Base-by-base conservation (phyloP, 2,329 filamentous ascomycete genomes). In the Penicillium sp. region DNA sequence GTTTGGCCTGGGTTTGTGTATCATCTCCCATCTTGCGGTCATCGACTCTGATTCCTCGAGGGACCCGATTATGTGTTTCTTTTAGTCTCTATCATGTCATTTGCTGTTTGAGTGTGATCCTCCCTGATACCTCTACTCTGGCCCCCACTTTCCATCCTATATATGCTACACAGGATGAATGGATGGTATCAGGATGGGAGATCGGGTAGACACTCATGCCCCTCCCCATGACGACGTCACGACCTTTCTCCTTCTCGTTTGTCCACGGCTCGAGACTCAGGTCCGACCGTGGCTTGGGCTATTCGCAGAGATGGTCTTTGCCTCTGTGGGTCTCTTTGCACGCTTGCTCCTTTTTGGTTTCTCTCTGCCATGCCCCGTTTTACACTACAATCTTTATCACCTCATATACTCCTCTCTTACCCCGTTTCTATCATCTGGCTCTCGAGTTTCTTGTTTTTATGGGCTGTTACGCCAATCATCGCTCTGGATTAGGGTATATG, bases 221-320 rank as follows among this genome's bases (percentile, higher is more conserved):
- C 35, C 28, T 3, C 48, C 49, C 49, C 53, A 65, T 73, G 68
- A 75, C 68, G 73, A 75, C 68, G 68, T 74, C 67, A 75, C 70
- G 73, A 75, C 65, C 59, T 67, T 68, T 66, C 52, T 66, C 62
- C 57, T 68, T 66, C 64, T 70, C 57, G 60, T 68, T 35, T 59
- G 40, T 61, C 55, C 55, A 37, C 56, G 30, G 58, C 57, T 59
- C 60, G 59, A 57, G 60, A 42, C 37, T 55, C 14, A 48, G 25
- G 64, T 58, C 68, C 65, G 67, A 66, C 60, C 57, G 63, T 67
- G 65, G 58, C 60, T 64, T 61, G 57, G 65, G 59, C 63, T 66
- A 68, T 64, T 68, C 61, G 60, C 57, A 68, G 61, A 62, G 63
- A 68, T 66, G 66, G 63, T 69, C 63, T 64, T 58, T 58, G 26